Evolutionary conservation across 2,329 filamentous ascomycete species (phyloP).

Genomic region (Blastomyces silverae): DNA sequence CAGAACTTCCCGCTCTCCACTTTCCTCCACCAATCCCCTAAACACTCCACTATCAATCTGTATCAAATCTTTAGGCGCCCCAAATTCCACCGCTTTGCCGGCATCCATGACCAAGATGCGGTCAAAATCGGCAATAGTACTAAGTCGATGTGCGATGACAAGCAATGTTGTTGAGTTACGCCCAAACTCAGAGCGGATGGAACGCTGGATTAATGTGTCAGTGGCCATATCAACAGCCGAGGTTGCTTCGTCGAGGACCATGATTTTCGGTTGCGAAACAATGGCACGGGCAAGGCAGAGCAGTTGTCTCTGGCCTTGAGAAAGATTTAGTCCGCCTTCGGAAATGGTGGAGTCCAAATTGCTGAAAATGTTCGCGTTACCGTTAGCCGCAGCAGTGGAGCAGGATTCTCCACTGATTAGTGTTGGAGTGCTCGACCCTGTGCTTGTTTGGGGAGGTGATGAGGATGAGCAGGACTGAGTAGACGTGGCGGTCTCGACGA

Average conservation of each 20-base stretch:
- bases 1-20: constrained; percentile 32
- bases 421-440: constrained; percentile 21
- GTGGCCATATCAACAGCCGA: constrained; percentile 72
- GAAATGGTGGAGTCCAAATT: constrained; percentile 58
- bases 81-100: constrained; percentile 61
- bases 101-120: constrained; percentile 64
- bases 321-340: constrained; percentile 67
- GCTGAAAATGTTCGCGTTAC: constrained; percentile 54
- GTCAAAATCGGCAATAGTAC: constrained; percentile 71
- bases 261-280: constrained; percentile 64
- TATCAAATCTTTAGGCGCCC: constrained; percentile 57
- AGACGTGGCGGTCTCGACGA: constrained; percentile 33
- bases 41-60: constrained; percentile 48
- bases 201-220: constrained; percentile 65
- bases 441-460: constrained; percentile 17
- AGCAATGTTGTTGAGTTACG: constrained; percentile 56
- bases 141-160: constrained; percentile 68
- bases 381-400: constrained; percentile 36
- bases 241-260: constrained; percentile 75
- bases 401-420: constrained; percentile 23
- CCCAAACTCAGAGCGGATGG: constrained; percentile 64
- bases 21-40: constrained; percentile 47
- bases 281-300: constrained; percentile 68
- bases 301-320: constrained; percentile 69
- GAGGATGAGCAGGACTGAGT: constrained; percentile 14